A percentile compares a stretch with the other conserved stretches of the same genome.
Conservation (phyloP, 2,329 filamentous ascomycete genomes). For the Colletotrichum orbiculare region DNA sequence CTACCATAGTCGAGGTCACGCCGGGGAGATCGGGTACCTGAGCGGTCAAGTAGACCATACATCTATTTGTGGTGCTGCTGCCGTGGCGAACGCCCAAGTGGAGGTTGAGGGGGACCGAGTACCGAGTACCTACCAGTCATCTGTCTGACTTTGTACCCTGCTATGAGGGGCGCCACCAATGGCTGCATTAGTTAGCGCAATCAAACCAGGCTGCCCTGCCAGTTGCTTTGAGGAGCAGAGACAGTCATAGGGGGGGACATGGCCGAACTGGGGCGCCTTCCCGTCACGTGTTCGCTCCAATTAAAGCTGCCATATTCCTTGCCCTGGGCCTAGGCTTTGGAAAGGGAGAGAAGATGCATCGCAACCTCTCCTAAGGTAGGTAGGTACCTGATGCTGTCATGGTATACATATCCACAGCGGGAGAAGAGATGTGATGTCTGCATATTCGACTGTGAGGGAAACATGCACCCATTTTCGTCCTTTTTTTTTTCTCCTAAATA, state of each 20-base stretch:
- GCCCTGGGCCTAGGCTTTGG: neutral
- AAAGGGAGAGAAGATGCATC: too few relatives aligned
- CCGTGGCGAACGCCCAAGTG: slow-evolving; percentile 4
- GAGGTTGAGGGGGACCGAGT: slow-evolving; percentile 20
- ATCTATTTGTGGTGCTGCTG: slow-evolving; percentile 7
- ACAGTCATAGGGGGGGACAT: slow-evolving; percentile 24
- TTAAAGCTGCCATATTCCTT: too few relatives aligned
- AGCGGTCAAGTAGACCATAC: slow-evolving; percentile 16
- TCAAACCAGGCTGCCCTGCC: slow-evolving; percentile 30
- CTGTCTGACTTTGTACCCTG: neutral
- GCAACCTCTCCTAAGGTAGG: too few relatives aligned
- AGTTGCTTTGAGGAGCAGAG: slow-evolving; percentile 22
- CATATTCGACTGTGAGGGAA: neutral
- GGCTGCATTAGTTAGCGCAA: slow-evolving; percentile 37
- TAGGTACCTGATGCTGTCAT: too few relatives aligned
- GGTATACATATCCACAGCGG: too few relatives aligned
- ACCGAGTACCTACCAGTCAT: slow-evolving; percentile 15
- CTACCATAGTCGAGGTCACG: slow-evolving; percentile 31
- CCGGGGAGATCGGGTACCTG: slow-evolving; percentile 33
- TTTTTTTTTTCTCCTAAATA: neutral
- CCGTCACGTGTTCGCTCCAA: slow-evolving; percentile 22
- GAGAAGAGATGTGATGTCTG: neutral
- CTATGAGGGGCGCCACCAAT: slow-evolving; percentile 20
- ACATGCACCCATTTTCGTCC: neutral
- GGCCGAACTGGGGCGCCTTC: slow-evolving; percentile 8